Evolutionary conservation across 257 asterid genomes (phyloP).

Genomic region (Ophiorrhiza pumila): DNA sequence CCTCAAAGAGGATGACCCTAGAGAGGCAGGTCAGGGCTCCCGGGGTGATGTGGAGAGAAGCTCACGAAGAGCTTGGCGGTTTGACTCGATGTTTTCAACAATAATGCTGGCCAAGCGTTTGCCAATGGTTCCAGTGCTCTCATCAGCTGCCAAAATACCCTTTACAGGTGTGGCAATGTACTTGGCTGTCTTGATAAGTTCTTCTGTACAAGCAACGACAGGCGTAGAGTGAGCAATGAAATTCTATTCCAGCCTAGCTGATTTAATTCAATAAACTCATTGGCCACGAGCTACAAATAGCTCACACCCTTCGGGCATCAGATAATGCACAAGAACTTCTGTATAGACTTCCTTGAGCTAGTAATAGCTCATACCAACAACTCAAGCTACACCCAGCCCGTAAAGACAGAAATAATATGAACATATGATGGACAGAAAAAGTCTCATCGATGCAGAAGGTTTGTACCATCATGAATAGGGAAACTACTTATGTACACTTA

Average conservation of each 20-base stretch:
- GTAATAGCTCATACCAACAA: no score
- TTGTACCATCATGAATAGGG: no score
- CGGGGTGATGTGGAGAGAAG: conserved; percentile 86
- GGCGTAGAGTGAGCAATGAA: background rate
- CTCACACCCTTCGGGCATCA: no score
- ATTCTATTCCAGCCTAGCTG: background rate
- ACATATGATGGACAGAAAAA: no score
- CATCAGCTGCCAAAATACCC: conserved; percentile 89
- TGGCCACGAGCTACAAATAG: no score
- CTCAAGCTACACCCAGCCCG: no score
- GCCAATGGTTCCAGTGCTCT: conserved; percentile 89
- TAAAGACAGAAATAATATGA: no score
- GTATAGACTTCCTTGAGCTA: no score
- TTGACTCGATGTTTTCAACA: conserved; percentile 76
- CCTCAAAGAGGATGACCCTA: conserved; percentile 87
- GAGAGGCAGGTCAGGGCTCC: conserved; percentile 71
- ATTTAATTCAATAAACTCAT: no score
- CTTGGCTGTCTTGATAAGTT: conserved; percentile 79
- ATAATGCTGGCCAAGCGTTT: conserved; percentile 70
- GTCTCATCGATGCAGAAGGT: no score
- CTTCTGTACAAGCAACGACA: conserved; percentile 37
- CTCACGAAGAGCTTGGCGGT: conserved; percentile 82
- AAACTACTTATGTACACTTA: background rate
- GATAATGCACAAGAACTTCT: no score
- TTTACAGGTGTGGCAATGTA: conserved; percentile 82